Base-by-base conservation (phyloP, 768 basidiomycete genomes). In the Serendipita sp. region DNA sequence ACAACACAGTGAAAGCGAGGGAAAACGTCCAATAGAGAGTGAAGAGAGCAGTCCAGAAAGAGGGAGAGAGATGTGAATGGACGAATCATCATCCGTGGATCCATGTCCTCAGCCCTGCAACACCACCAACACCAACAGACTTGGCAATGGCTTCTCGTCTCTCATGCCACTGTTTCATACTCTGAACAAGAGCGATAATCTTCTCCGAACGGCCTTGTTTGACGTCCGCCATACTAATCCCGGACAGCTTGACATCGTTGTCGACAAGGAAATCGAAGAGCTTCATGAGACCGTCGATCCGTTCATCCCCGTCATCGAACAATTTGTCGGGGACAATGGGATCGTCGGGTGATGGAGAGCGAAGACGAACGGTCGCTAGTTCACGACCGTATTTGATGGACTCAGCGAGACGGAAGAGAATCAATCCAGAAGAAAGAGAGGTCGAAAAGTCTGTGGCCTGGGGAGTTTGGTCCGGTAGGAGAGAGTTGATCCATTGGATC, bases 251-350 rank as follows among this genome's bases (percentile, higher is more conserved):
- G 64, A 94, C 84, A 58, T 92, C 92, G 66, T 91, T 90, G 69
- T 94, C 91, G 53, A 97, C 80, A 64, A 96, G 74, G 74, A 91
- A 93, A 74, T 97, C 94, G 74, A 96, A 95, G 64, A 95, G 75
- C 64, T 82, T 79, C 76, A 95, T 93, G 33, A 95, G 76, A 15
- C 92, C 91, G 31, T 91, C 89, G 13, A 95, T 76, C 68, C 87
- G 88, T 67, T 94, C 87, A 70, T 92, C 87, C 40, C 40, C 40
- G 13, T 6, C 40, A 2, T 86, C 86, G 77, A 95, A 96, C 0
- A 85, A 84, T 1, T 84, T 81, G 69, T 91, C 88, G 1, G 84
- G 83, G 2, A 92, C 85, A 8, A 86, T 80, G 15, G 89, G 88
- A 16, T 81, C 81, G 0, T 81, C 76, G 0, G 85, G 76, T 10